Evolutionary conservation across 768 basidiomycete species (phyloP), one percentile per base, ranked within the genome.

Genomic region (Arthromyces matolae): DNA sequence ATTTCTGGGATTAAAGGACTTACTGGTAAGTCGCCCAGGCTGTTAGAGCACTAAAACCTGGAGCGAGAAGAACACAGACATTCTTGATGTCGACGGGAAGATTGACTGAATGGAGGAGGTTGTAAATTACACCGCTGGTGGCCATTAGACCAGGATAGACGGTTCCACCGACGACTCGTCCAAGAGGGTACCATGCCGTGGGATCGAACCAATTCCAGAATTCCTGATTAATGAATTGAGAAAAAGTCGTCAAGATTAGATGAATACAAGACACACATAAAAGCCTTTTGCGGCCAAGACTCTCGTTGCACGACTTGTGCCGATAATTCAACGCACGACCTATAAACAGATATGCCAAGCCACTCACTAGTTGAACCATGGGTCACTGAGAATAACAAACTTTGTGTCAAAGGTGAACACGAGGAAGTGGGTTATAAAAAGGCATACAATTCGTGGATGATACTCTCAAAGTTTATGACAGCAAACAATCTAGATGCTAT

Each of bases 151-250:
- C 96, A 14, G 96, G 96, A 64, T 97, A 99, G 59, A 99, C 89
- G 12, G 96, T 99, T 42, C 95, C 95, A 43, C 96, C 96, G 35
- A 98, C 96, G 41, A 96, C 93, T 60, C 96, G 92, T 36, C 96
- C 96, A 0, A 99, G 83, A 9, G 96, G 96, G 60, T 99, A 98
- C 96, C 96, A 99, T 57, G 95, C 95, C 3, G 95, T 96, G 18
- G 94, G 94, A 69, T 99, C 96, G 64, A 99, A 99, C 96, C 96
- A 99, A 63, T 99, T 99, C 96, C 96, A 99, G 71, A 99, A 98
- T 83, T 89, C 95, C 93, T 96, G 53, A 12, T 28, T 9, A 19
- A 25, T 43, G 10, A 41, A 31, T 5, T 48, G 14, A 45, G 52
- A 18, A 45, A 23, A 27, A 18, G n/a, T 7, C 45, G 4, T 14